Conservation (phyloP, 75 land plant species). For the Sequoia sempervirens region DNA sequence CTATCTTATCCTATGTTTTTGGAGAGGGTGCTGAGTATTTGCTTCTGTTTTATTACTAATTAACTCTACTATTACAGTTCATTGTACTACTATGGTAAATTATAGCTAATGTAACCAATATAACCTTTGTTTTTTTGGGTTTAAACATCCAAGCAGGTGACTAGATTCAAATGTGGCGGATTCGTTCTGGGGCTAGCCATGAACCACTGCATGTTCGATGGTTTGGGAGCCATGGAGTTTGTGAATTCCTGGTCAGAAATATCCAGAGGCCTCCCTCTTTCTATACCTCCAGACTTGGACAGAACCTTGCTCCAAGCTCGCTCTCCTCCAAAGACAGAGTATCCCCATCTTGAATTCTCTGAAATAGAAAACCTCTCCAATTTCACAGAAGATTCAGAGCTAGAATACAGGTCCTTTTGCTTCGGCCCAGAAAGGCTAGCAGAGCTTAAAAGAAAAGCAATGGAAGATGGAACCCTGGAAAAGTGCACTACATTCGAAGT, state of each 20-base stretch:
- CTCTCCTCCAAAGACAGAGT: conserved; percentile 20
- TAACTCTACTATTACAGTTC: background rate
- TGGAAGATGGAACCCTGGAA: conserved; percentile 46
- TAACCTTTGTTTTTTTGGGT: background rate
- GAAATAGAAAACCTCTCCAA: conserved; percentile 60
- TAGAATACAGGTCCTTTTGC: conserved; percentile 46
- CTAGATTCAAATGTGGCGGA: conserved; percentile 52
- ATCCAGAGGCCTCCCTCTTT: conserved; percentile 33
- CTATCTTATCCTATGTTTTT: background rate
- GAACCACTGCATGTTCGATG: conserved; percentile 57
- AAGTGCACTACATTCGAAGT: conserved; percentile 84
- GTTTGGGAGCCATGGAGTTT: conserved; percentile 49
- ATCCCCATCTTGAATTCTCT: conserved; percentile 42
- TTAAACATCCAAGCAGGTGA: conserved; percentile 28
- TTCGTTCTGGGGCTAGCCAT: conserved; percentile 43
- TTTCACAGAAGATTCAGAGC: conserved; percentile 24
- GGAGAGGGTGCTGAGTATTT: background rate
- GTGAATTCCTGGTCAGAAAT: conserved; percentile 43
- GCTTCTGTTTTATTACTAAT: background rate
- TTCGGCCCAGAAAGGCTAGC: conserved; percentile 51
- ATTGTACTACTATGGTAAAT: background rate
- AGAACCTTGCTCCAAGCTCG: conserved; percentile 27
- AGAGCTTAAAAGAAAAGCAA: conserved; percentile 39
- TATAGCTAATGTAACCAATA: background rate
- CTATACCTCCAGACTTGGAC: conserved; percentile 25